Evolutionary conservation across 305 asterid species (phyloP).

Genomic region (Vinca major): DNA sequence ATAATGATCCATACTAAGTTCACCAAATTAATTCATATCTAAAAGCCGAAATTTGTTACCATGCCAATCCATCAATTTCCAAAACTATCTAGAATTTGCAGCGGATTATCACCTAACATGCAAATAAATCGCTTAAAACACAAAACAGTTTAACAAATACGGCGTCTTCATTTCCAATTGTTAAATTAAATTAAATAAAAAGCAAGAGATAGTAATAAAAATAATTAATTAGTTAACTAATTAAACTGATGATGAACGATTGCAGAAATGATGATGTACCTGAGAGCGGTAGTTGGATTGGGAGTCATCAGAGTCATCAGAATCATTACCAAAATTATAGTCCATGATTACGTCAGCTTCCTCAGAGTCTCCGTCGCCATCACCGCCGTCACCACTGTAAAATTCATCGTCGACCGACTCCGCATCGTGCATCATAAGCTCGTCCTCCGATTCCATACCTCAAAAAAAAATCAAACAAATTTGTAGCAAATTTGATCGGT

Average conservation of each 20-base stretch:
- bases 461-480: background rate
- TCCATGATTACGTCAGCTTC: slow-evolving; percentile 51
- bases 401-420: slow-evolving; percentile 47
- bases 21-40: background rate
- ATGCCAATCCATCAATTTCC: background rate
- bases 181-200: background rate
- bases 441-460: slow-evolving; percentile 44
- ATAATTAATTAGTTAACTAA: background rate
- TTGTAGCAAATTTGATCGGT: too few species aligned
- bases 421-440: slow-evolving; percentile 52
- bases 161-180: slow-evolving; percentile 1
- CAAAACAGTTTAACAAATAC: background rate
- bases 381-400: slow-evolving; percentile 50
- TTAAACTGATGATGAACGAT: slow-evolving; percentile 3
- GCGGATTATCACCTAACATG: background rate
- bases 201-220: background rate
- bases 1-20: background rate
- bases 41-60: background rate
- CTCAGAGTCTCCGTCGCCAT: slow-evolving; percentile 48
- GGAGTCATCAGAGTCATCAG: slow-evolving; percentile 61
- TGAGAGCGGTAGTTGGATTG: slow-evolving; percentile 48
- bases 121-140: slow-evolving; percentile 7
- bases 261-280: slow-evolving; percentile 26
- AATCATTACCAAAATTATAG: slow-evolving; percentile 62
- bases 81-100: background rate